Evolutionary conservation across 345 rosid genomes (phyloP).

Genomic region (Melaleuca alternifolia): DNA sequence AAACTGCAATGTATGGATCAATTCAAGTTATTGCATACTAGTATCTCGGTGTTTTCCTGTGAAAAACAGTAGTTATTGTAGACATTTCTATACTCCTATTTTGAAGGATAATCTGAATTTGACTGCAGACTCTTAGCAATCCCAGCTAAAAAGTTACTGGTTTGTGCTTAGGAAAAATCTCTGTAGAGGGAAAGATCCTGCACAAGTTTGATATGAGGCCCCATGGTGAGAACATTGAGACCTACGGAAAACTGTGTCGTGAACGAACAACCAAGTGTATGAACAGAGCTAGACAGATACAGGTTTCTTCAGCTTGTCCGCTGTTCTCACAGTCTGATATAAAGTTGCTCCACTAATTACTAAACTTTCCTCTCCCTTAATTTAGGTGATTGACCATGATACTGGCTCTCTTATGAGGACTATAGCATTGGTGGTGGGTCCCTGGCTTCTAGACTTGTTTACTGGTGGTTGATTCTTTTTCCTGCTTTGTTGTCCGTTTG

Average conservation of each 20-base stretch:
- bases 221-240: slow-evolving; percentile 57
- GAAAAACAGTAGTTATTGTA: not conserved
- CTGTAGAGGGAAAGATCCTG: slow-evolving; percentile 67
- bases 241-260: slow-evolving; percentile 70
- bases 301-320: slow-evolving; percentile 19
- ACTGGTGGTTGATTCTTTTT: not conserved
- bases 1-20: not conserved
- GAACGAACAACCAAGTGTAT: slow-evolving; percentile 64
- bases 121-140: not conserved
- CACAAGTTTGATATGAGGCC: slow-evolving; percentile 90
- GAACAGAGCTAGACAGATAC: slow-evolving; percentile 70
- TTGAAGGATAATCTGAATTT: not conserved
- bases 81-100: not conserved
- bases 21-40: not conserved
- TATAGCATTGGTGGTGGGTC: slow-evolving; percentile 45
- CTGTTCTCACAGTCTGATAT: not conserved
- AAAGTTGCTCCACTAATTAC: not conserved
- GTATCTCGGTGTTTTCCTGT: not conserved
- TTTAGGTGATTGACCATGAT: slow-evolving; percentile 75
- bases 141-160: not conserved
- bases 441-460: not conserved
- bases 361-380: not conserved
- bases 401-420: slow-evolving; percentile 80
- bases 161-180: slow-evolving; percentile 2
- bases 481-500: not conserved